phyloP scores from a whole-genome alignment of 2,329 filamentous ascomycete genomes.

The Onygenales sp. region DNA sequence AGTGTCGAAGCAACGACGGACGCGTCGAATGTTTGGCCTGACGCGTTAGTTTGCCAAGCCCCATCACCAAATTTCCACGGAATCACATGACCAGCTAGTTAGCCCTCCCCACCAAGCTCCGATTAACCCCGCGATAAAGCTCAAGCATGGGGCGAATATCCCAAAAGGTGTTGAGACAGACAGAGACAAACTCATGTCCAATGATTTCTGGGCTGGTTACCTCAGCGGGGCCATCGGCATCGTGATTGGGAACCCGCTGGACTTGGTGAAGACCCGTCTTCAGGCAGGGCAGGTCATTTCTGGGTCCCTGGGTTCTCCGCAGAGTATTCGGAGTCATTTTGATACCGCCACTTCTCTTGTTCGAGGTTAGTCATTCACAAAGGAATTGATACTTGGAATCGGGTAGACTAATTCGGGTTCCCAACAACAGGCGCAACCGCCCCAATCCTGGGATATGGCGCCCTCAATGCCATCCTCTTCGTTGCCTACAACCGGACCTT shows the following conservation, averaged over 20 bases:
- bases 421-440: slow-evolving; percentile 58
- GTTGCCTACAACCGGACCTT: slow-evolving; percentile 84
- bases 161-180: slow-evolving; percentile 1
- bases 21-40: background rate
- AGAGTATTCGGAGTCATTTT: slow-evolving; percentile 21
- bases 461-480: slow-evolving; percentile 82
- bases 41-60: slow-evolving; percentile 6
- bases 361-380: slow-evolving; percentile 22
- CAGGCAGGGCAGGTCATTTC: slow-evolving; percentile 50
- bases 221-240: slow-evolving; percentile 78
- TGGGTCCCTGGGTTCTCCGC: slow-evolving; percentile 15
- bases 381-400: background rate
- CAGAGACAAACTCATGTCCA: slow-evolving; percentile 50
- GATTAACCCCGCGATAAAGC: background rate
- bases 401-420: background rate
- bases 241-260: slow-evolving; percentile 77
- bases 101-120: background rate
- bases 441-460: slow-evolving; percentile 81
- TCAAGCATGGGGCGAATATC: background rate
- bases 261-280: slow-evolving; percentile 68
- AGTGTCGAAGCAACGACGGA: background rate
- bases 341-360: slow-evolving; percentile 28
- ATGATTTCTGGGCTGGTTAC: slow-evolving; percentile 92
- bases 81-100: slow-evolving; percentile 14
- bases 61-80: slow-evolving; percentile 14